A percentile compares a stretch with the other conserved stretches of the same genome.
These are phyloP conservation scores for Trichophaea hybrida DNA, from an alignment of 2,329 filamentous ascomycete species.

Conservation along the genomic window DNA sequence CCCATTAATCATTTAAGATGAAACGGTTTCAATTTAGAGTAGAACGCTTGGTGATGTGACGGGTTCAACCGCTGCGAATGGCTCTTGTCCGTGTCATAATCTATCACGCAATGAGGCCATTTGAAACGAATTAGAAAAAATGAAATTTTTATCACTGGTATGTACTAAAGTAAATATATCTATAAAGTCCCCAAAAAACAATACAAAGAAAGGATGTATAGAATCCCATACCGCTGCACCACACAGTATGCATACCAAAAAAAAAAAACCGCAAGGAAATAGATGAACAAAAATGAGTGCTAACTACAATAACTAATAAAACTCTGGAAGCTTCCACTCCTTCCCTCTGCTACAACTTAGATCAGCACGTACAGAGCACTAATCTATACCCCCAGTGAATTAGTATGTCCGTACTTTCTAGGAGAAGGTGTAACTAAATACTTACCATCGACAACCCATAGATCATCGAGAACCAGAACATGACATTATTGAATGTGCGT, in stretches of 20 bases:
- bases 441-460: slow-evolving; percentile 65
- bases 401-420: not conserved
- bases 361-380: slow-evolving; percentile 17
- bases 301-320: not conserved
- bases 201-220: not conserved
- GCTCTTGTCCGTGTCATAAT: not conserved
- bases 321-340: not conserved
- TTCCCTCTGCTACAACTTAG: not conserved
- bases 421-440: slow-evolving; percentile 17
- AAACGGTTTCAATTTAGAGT: too few relatives aligned
- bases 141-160: not conserved
- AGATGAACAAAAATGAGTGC: not conserved
- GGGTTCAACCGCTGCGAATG: too few relatives aligned
- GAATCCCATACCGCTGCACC: not conserved
- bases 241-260: not conserved
- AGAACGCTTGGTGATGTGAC: too few relatives aligned
- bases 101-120: not conserved
- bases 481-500: slow-evolving; percentile 70
- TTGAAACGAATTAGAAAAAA: not conserved
- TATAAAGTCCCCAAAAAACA: not conserved
- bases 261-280: not conserved
- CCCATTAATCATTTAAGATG: too few relatives aligned
- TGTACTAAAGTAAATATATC: not conserved
- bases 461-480: slow-evolving; percentile 89
- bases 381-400: slow-evolving; percentile 7